phyloP scores from a whole-genome alignment of 139 green algal species.

The Mesostigma viride region DNA sequence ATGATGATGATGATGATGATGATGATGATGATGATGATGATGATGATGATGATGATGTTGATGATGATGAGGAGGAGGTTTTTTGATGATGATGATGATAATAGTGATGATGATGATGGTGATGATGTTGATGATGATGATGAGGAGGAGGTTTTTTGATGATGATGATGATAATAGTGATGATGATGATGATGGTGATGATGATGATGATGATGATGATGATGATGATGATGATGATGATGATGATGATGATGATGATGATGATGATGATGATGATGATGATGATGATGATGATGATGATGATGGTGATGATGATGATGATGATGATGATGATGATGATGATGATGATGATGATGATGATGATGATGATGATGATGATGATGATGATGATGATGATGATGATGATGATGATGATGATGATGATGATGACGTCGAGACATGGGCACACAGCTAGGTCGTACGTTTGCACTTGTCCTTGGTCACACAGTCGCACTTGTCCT shows the following conservation, averaged over 20 bases:
- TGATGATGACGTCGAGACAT: not conserved
- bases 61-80: not conserved
- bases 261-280: constrained; percentile 4
- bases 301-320: not conserved
- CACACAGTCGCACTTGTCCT: too few species aligned
- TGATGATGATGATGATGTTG: constrained; percentile 4
- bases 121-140: not conserved
- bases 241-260: constrained; percentile 4
- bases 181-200: constrained; percentile 2
- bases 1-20: not conserved
- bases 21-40: constrained; percentile 4
- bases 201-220: not conserved
- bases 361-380: not conserved
- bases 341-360: not conserved
- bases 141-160: not conserved
- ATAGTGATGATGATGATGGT: not conserved
- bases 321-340: not conserved
- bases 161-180: not conserved
- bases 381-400: not conserved
- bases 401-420: not conserved
- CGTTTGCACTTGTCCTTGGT: too few species aligned
- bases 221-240: not conserved
- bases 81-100: constrained; percentile 1
- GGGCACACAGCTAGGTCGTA: too few species aligned
- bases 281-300: constrained; percentile 4